Base-by-base conservation (phyloP, 306 rosid genomes). In the Cercis canadensis region DNA sequence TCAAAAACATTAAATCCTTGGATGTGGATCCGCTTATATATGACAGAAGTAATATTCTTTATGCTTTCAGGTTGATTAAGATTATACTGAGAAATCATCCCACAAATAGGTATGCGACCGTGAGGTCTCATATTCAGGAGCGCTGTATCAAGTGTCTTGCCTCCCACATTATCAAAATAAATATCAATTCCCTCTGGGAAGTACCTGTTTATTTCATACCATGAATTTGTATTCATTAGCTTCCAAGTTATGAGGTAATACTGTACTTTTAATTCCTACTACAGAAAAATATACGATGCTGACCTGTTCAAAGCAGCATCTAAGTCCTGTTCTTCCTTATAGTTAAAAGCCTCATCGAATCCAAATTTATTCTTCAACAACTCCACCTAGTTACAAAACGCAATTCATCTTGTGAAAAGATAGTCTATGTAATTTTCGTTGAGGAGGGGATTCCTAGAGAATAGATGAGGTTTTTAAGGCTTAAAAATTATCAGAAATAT, bases 1-100 rank as follows among this genome's bases (percentile, higher is more conserved):
- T 53, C 58, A 11, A 2, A 1, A 6, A 50, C 29, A 19, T 7
- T 9, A 21, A 19, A 53, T 10, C 58, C 58, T 8, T 53, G 7
- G 8, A 53, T 53, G 4, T 11, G 36, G 3, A 53, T 6, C 36
- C 36, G 31, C 13, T 24, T 53, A 14, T 17, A 18, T 6, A 51
- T 18, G 49, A 44, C 14, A 11, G 3, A 0, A 2, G 4, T 13
- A 3, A 44, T 9, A 44, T 44, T 44, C 2, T 13, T 57, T 31
- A 57, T 31, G 40, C 62, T 41, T 33, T 57, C 43, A 5, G 5
- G 62, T 2, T 33, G 12, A 33, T 32, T 4, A 32, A 57, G 40
- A 57, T 57, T 57, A 8, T 57, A 57, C 19, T 57, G 62, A 31
- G 62, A 57, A 31, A 44, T 12, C 50, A 44, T 44, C 15, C 50